Percentiles rank a stretch among this genome's conserved stretches.
phyloP scores from a whole-genome alignment of 257 asterid species.

The Craterostigma plantagineum region DNA sequence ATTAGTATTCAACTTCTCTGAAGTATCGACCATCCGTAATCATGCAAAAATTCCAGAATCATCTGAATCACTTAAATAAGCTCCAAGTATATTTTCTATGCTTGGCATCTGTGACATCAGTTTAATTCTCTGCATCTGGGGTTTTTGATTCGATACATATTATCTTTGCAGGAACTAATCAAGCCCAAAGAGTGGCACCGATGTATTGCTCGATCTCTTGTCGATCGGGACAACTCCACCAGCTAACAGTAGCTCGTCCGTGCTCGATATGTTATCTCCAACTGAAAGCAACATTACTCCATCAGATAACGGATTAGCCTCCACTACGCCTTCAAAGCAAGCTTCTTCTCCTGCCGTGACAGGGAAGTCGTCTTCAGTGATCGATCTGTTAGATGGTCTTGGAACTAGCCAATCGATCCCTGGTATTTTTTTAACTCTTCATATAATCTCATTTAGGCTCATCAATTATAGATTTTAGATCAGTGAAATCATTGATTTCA shows the following conservation, averaged over 20 bases:
- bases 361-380: conserved; percentile 45
- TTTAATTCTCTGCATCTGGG: no score
- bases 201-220: conserved; percentile 66
- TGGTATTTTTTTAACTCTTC: conserved; percentile 21
- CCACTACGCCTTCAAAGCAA: conserved; percentile 36
- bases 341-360: conserved; percentile 22
- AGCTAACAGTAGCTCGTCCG: conserved; percentile 34
- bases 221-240: conserved; percentile 69
- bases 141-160: no score
- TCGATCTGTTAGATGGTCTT: conserved; percentile 73
- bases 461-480: no score
- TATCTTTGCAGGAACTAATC: conserved; percentile 33
- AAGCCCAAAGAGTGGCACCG: conserved; percentile 40
- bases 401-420: conserved; percentile 20
- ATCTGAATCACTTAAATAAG: no score
- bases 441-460: no score
- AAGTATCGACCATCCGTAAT: no score
- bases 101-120: no score
- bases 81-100: no score
- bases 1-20: no score
- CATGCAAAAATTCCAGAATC: no score
- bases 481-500: conserved; percentile 11
- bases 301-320: conserved; percentile 27
- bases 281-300: conserved; percentile 32
- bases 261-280: conserved; percentile 33